Evolutionary conservation across 208 protist species (phyloP), one percentile per base, ranked within the genome.

Genomic region (Leishmania lainsoni): DNA sequence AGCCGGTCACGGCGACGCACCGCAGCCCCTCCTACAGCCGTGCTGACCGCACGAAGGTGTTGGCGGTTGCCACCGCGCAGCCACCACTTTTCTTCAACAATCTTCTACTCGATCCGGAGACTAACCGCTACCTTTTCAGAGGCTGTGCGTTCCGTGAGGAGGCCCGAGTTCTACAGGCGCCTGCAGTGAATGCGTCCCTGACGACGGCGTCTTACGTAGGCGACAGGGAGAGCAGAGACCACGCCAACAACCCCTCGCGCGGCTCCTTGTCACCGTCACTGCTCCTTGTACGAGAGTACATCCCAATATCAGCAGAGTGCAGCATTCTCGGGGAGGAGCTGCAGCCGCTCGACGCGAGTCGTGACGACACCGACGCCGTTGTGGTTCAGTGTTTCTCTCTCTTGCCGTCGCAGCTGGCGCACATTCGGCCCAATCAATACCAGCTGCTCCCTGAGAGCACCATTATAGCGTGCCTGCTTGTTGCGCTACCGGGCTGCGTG

Each of bases 371-470:
- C 1, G 66, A 80, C 17, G 75, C 65, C 26, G 49, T 83, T 4
- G 56, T 87, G 26, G 83, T 97, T 20, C 93, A 95, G 82, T 91
- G 88, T 39, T 92, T 94, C 78, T 95, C 93, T 2, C 78, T 95
- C 49, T 84, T 97, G 51, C 76, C 81, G 16, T 69, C 79, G 45
- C 61, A 87, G 81, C 68, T 87, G 63, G 72, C 78, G 3, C 76
- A 87, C 35, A 79, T 90, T 65, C 75, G 81, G n/a, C 69, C 82
- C 45, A 87, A 86, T 61, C 86, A 83, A 68, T 86, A 91, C n/a
- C 66, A 86, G 12, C 39, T 97, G 16, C 80, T 80, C 32, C 74
- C 86, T 45, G 75, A 85, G 45, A 56, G 61, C 0, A 42, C 61
- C 45, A 71, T 63, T 29, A 71, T 68, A 16, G 48, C 29, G 8